These are phyloP conservation scores for peach (Prunus persica) DNA, from an alignment of 306 rosid species.

Conservation along the genomic window Prunus_persica_NCBIv2 NC_034009.1:13231001-13231500, in stretches of 20 bases:
- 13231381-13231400: background rate
- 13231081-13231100: background rate
- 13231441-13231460: too few relatives aligned
- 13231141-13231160: background rate
- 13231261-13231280: background rate
- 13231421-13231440: background rate
- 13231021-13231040: background rate
- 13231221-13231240: background rate
- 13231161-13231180: background rate
- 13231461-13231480: background rate
- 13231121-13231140: background rate
- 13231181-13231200: background rate
- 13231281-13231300: background rate
- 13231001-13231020: background rate
- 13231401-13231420: background rate
- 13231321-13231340: background rate
- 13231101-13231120: background rate
- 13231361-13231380: background rate
- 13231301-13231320: background rate
- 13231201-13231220: background rate
- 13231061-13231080: background rate
- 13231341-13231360: background rate
- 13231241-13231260: background rate
- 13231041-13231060: background rate
- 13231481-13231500: background rate